These are phyloP conservation scores for Arabis hirsuta DNA, from an alignment of 345 rosid genomes.

Conservation along the genomic window DNA sequence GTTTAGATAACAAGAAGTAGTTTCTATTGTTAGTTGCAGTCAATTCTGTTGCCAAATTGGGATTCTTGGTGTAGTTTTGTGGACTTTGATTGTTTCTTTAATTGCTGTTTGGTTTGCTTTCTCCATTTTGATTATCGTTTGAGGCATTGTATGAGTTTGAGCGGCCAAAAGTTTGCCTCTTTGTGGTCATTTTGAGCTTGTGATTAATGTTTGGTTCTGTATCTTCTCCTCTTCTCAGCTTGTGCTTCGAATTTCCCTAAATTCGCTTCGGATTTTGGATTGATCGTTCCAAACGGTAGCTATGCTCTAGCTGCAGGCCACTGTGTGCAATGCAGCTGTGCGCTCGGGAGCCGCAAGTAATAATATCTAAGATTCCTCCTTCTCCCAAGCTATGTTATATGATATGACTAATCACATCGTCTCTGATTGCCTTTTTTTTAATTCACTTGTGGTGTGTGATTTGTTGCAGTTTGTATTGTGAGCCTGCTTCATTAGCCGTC, in stretches of 20 bases:
- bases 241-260: constrained; percentile 91
- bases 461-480: constrained; percentile 79
- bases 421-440: background rate
- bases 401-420: background rate
- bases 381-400: background rate
- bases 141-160: background rate
- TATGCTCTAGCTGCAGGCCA: constrained; percentile 91
- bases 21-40: constrained; percentile 26
- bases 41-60: background rate
- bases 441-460: constrained; percentile 24
- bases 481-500: constrained; percentile 92
- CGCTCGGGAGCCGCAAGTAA: constrained; percentile 87
- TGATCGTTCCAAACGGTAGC: constrained; percentile 92
- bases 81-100: background rate
- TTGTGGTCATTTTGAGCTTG: background rate
- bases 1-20: background rate
- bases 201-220: constrained; percentile 19
- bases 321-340: constrained; percentile 97
- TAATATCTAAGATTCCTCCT: constrained; percentile 28
- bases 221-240: constrained; percentile 49
- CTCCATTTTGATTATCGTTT: background rate
- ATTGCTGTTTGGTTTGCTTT: constrained; percentile 1
- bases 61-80: constrained; percentile 1
- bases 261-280: constrained; percentile 68
- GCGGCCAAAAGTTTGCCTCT: constrained; percentile 16